phyloP scores from a whole-genome alignment of 116 monocot genomes.

The Dioscorea cayenensis region DNA sequence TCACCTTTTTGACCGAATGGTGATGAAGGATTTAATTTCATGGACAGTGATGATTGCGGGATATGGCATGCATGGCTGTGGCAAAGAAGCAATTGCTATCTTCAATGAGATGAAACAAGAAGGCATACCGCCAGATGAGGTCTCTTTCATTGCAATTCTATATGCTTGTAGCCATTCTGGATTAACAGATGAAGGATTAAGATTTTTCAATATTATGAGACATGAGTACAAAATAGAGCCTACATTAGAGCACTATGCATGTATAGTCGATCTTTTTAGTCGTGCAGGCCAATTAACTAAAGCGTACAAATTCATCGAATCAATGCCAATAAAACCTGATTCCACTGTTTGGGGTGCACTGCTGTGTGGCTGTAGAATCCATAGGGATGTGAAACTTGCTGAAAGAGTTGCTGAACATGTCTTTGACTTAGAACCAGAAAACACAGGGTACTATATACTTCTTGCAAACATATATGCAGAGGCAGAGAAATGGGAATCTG shows the following conservation, averaged over 20 bases:
- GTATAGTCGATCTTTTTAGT: constrained; percentile 69
- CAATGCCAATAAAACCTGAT: constrained; percentile 64
- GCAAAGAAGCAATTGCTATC: constrained; percentile 35
- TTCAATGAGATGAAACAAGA: constrained; percentile 44
- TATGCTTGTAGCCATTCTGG: constrained; percentile 71
- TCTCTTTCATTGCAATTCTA: constrained; percentile 54
- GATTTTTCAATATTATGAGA: constrained; percentile 58
- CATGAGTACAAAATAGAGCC: constrained; percentile 58
- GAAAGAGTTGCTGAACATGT: constrained; percentile 61
- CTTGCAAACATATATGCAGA: constrained; percentile 63
- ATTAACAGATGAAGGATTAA: constrained; percentile 60
- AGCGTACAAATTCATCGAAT: constrained; percentile 53
- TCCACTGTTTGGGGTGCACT: constrained; percentile 57
- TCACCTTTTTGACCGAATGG: constrained; percentile 36
- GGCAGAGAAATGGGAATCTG: constrained; percentile 47
- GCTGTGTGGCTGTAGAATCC: constrained; percentile 61
- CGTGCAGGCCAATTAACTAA: constrained; percentile 43
- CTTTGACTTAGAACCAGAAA: constrained; percentile 57
- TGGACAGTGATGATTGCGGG: constrained; percentile 82
- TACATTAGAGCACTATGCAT: constrained; percentile 49
- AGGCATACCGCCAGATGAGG: constrained; percentile 35
- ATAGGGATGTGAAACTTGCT: constrained; percentile 65
- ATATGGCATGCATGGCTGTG: constrained; percentile 64
- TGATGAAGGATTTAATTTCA: constrained; percentile 38
- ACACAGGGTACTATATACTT: constrained; percentile 48